Evolutionary conservation across 129 eudicot genomes (phyloP), one percentile per base, ranked within the genome.

Genomic region (Helichrysum umbraculigerum): DNA sequence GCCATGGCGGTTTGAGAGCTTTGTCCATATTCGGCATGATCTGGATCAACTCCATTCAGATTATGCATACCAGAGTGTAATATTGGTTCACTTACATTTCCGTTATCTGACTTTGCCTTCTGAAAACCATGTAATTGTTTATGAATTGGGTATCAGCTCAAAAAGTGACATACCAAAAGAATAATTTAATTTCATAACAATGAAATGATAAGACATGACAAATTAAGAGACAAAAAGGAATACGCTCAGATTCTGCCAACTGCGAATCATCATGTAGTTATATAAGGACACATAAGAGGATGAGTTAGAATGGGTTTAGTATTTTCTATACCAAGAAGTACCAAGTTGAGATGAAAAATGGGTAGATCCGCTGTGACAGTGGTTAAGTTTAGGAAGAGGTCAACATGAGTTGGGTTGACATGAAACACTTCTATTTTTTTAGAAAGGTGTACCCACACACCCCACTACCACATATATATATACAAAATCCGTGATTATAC

Each of bases 21-120:
- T 63, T 81, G 88, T 8, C 81, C 82, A 2, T 77, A 42, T 74
- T 75, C 76, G 68, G 85, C 76, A 56, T 73, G 81, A 77, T 71
- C 82, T 32, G 90, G 73, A 79, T 83, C 92, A 73, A 51, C 81
- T 72, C 91, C 96, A 81, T 86, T 83, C 73, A 85, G 58, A 69
- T 87, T 80, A 75, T 84, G 83, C 71, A 77, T 19, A 29, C 79
- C 82, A 75, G 81, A 76, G 50, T 77, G 85, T 65, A 75, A 41
- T 25, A 76, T 74, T 72, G 72, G 83, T 42, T 90, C 96, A 81
- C 82, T 73, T 71, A 84, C 98, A 77, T 69, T 81, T 41, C 76
- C 90, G 72, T 82, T 78, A 44, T 74, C 79, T 37, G 92, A 71
- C 76, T 93, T 92, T 25, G 63, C 93, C 80, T 86, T 84, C 93